These are phyloP conservation scores for Ceratocystis destructans DNA, from an alignment of 2,329 filamentous ascomycete genomes.

Conservation along the genomic window DNA sequence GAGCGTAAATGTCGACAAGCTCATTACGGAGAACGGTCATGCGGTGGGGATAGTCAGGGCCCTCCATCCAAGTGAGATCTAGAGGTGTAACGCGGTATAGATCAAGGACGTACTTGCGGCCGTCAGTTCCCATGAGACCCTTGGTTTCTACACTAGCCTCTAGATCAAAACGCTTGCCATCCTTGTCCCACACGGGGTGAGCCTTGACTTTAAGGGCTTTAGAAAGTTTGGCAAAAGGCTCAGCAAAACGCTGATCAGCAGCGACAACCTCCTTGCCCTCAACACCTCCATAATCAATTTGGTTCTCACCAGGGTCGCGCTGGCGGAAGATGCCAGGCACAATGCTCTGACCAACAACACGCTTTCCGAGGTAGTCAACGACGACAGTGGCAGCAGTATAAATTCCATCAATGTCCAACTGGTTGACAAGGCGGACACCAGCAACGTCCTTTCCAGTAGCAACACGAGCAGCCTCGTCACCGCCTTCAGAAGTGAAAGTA, in stretches of 20 bases:
- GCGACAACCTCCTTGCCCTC: constrained; percentile 94
- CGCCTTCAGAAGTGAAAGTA: constrained; percentile 90
- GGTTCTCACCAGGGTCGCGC: constrained; percentile 90
- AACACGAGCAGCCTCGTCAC: constrained; percentile 88
- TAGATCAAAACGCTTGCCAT: constrained; percentile 74
- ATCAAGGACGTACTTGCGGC: constrained; percentile 93
- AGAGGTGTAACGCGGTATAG: constrained; percentile 88
- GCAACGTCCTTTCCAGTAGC: constrained; percentile 94
- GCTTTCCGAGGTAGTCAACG: constrained; percentile 92
- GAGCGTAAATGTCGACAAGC: constrained; percentile 73
- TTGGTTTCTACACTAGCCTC: constrained; percentile 97
- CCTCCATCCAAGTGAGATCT: constrained; percentile 79
- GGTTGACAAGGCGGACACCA: constrained; percentile 89
- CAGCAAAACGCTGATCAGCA: constrained; percentile 70
- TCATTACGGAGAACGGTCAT: constrained; percentile 92
- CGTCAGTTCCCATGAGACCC: constrained; percentile 90
- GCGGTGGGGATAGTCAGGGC: constrained; percentile 67
- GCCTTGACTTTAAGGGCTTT: constrained; percentile 84
- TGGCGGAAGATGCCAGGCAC: constrained; percentile 99
- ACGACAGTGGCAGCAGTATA: constrained; percentile 95
- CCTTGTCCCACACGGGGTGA: constrained; percentile 96
- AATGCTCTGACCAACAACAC: constrained; percentile 93
- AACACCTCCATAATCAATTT: constrained; percentile 96
- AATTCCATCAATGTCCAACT: constrained; percentile 85
- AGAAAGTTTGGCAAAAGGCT: constrained; percentile 79